Percentiles rank a stretch among this genome's conserved stretches.
phyloP scores from a whole-genome alignment of 129 eudicot genomes.

The Cynara cardunculus region DNA sequence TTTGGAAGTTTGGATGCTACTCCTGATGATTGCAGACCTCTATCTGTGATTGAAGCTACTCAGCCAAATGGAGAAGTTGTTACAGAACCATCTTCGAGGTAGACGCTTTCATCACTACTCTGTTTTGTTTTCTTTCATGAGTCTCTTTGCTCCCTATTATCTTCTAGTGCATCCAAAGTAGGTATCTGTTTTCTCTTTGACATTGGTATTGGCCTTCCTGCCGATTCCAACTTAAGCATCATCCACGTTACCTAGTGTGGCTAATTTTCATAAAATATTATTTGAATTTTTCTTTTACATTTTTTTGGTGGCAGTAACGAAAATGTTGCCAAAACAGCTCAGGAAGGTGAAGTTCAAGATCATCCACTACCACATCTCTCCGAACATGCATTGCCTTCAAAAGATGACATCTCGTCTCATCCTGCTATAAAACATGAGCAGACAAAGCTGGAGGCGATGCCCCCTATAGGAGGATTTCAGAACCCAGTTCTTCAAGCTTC shows the following conservation, averaged over 20 bases:
- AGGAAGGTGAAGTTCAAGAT: conserved; percentile 35
- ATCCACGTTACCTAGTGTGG: not conserved
- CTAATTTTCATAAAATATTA: not conserved
- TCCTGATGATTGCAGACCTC: conserved; percentile 23
- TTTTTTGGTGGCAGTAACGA: conserved; percentile 37
- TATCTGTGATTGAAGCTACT: conserved; percentile 17
- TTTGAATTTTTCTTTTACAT: not conserved
- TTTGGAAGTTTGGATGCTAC: conserved; percentile 68
- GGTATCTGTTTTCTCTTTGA: not conserved
- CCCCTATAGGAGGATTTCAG: conserved; percentile 35
- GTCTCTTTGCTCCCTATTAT: not conserved
- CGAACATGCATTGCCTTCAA: conserved; percentile 17
- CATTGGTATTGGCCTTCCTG: not conserved
- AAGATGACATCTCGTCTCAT: conserved; percentile 31
- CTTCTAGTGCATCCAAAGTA: not conserved
- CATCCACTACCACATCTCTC: conserved; percentile 19
- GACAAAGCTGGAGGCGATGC: conserved; percentile 37
- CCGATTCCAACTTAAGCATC: not conserved
- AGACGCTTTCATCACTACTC: not conserved
- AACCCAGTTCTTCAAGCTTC: conserved; percentile 37
- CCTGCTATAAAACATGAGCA: conserved; percentile 36
- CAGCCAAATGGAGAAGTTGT: conserved; percentile 28
- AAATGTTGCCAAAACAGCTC: conserved; percentile 25
- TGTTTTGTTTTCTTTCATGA: not conserved
- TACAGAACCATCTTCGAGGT: conserved; percentile 38